Evolutionary conservation across 2,329 filamentous ascomycete genomes (phyloP), one percentile per base, ranked within the genome.

Genomic region (Alternaria arborescens): DNA sequence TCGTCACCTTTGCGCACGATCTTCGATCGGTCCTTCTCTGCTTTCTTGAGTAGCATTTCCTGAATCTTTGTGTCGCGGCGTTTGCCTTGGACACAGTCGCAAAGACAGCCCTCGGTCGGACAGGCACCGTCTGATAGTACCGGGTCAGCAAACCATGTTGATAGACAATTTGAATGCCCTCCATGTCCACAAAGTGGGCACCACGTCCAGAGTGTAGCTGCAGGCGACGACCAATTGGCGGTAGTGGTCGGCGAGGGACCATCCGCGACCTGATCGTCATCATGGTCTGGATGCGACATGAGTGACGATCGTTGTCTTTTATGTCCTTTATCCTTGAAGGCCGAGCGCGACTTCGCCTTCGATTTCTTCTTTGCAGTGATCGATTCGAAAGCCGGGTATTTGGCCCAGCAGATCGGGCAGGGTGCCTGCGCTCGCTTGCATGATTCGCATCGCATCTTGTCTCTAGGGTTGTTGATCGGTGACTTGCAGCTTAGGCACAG

Each of bases 121-220:
- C 87, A 89, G 30, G 81, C 82, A 16, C 86, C 87, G 63, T 85
- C 82, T 38, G 81, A 79, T 32, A 81, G 65, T 14, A 47, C 73
- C 20, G 80, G 65, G 53, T 84, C 81, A 18, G 77, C 76, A 55
- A 87, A 84, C 87, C 87, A 89, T 14, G 81, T 80, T 8, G 79
- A 80, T 30, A 88, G 80, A 71, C 88, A 90, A 51, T 82, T 82
- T 6, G 82, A 77, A 69, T 90, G 88, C 2, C 84, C 86, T 40
- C 84, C 83, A 67, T 90, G 88, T 4, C 86, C 86, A 72, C 88
- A 90, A 12, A 84, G 79, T 67, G 87, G 81, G 72, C 88, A 90
- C 79, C 83, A 84, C 5, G 83, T 82, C 82, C 83, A 87, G 20
- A 87, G 79, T 7, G 70, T 72, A 42, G 77, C 67, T 48, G 69